Evolutionary conservation across 2,329 filamentous ascomycete species (phyloP).

Genomic region (Biscogniauxia mediterranea): DNA sequence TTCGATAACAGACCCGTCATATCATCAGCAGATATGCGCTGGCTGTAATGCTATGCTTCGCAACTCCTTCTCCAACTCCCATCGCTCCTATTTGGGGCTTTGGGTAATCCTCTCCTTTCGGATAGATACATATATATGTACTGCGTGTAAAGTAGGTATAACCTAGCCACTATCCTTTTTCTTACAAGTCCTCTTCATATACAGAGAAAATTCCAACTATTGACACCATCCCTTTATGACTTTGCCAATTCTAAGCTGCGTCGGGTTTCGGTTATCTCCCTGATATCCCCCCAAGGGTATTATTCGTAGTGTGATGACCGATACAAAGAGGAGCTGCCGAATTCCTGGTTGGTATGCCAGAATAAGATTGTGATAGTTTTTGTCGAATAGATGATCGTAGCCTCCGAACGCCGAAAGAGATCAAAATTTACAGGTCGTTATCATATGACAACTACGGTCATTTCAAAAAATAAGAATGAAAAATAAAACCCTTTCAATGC

Average conservation of each 20-base stretch:
- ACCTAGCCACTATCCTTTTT: conserved; percentile 6
- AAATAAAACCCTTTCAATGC: conserved; percentile 17
- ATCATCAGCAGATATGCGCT: not conserved
- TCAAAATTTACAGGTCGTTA: conserved; percentile 10
- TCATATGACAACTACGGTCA: conserved; percentile 5
- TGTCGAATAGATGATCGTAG: conserved; percentile 13
- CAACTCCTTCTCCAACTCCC: not conserved
- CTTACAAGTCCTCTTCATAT: conserved; percentile 12
- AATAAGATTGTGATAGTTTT: conserved; percentile 15
- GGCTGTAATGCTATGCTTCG: not conserved
- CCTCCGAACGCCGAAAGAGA: conserved; percentile 15
- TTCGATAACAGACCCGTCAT: not conserved
- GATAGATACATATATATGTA: not conserved
- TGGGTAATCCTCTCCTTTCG: not conserved
- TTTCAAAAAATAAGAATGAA: not conserved
- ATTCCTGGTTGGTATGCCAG: conserved; percentile 12
- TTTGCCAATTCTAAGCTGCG: conserved; percentile 7
- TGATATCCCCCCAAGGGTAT: conserved; percentile 16
- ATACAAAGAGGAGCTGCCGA: conserved; percentile 11
- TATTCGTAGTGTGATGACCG: conserved; percentile 9
- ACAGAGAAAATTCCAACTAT: conserved; percentile 10
- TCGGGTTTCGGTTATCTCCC: conserved; percentile 3
- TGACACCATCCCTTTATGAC: conserved; percentile 7
- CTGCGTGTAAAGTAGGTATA: not conserved
- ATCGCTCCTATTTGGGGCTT: not conserved